Evolutionary conservation across 2,329 filamentous ascomycete genomes (phyloP).

Genomic region (Fusarium ramigenum): DNA sequence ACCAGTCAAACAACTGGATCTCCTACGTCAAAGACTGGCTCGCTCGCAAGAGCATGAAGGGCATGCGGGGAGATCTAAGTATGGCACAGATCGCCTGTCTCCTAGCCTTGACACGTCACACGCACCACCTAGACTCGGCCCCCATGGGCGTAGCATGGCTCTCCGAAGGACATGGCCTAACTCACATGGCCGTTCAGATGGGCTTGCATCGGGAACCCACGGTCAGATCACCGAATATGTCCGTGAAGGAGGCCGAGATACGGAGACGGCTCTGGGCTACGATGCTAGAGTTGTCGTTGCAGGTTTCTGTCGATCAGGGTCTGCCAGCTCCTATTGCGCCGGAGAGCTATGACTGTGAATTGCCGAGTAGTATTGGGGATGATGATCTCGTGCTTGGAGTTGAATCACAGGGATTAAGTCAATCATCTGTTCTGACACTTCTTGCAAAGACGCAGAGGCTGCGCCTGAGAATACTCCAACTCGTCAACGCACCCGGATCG

Average conservation of each 20-base stretch:
- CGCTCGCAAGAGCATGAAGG: not conserved
- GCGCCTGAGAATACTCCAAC: not conserved
- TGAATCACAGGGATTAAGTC: not conserved
- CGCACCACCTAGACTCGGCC: not conserved
- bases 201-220: not conserved
- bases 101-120: not conserved
- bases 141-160: not conserved
- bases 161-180: not conserved
- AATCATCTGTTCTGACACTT: not conserved
- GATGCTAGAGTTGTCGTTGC: not conserved
- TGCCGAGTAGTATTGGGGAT: not conserved
- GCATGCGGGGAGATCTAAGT: not conserved
- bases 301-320: not conserved
- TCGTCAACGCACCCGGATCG: not conserved
- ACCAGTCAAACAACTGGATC: not conserved
- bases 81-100: conserved; percentile 1
- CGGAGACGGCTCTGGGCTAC: not conserved
- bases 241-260: not conserved
- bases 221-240: not conserved
- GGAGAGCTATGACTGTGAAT: not conserved
- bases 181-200: not conserved
- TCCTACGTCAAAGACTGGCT: not conserved
- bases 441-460: not conserved
- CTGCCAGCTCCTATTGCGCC: not conserved
- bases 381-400: not conserved